Percentiles rank a stretch among this genome's conserved stretches.
These are phyloP conservation scores for Nicotiana tabacum DNA, from an alignment of 257 asterid genomes.

Conservation along the genomic window DNA sequence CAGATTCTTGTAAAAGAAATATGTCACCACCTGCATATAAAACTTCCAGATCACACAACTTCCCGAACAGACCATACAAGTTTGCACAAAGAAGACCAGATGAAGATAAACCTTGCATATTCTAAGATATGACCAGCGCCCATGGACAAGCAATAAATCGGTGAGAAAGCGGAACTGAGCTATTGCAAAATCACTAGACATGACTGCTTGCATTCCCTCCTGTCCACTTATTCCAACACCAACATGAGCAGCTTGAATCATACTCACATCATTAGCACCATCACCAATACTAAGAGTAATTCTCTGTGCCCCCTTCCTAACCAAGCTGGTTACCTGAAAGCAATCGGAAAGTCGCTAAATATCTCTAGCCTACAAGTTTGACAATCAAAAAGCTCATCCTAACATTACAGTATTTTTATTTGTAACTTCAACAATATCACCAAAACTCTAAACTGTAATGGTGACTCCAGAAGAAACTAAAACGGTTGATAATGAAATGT, in stretches of 20 bases:
- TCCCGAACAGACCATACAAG: constrained; percentile 4
- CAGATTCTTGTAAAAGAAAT: constrained; percentile 97
- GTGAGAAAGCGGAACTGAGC: constrained; percentile 97
- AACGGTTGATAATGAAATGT: not conserved
- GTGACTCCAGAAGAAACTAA: not conserved
- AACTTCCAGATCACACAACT: constrained; percentile 14
- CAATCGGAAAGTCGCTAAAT: constrained; percentile 11
- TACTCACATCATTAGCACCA: constrained; percentile 99
- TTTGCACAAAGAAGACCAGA: not conserved
- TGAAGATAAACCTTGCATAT: constrained; percentile 80
- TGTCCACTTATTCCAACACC: constrained; percentile 99
- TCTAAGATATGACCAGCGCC: constrained; percentile 98
- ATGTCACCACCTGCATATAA: constrained; percentile 74
- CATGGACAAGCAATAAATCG: constrained; percentile 96
- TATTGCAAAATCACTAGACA: constrained; percentile 99
- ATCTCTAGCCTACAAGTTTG: not conserved
- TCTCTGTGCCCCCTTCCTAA: constrained; percentile 87
- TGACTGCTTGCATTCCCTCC: constrained; percentile 99
- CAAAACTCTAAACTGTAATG: not conserved
- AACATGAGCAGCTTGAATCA: constrained; percentile 99
- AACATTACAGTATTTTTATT: not conserved
- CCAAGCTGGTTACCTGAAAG: constrained; percentile 93
- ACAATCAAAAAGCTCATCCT: constrained; percentile 6
- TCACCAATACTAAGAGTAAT: constrained; percentile 98
- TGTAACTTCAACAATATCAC: not conserved